phyloP scores from a whole-genome alignment of 306 rosid genomes.

The Citrullus amarus region DNA sequence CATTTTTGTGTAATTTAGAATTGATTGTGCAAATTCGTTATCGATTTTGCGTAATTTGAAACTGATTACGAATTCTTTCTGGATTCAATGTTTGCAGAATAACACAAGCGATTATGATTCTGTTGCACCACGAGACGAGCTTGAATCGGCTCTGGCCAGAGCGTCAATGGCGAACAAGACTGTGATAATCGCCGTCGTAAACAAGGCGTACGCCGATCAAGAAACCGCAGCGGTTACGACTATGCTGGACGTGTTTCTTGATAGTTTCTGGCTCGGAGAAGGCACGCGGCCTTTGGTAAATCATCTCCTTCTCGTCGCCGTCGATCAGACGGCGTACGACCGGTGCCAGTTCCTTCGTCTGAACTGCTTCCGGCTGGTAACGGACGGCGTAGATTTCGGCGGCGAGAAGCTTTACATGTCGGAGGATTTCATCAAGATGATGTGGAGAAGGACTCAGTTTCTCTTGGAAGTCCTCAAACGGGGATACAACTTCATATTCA shows the following conservation, averaged over 20 bases:
- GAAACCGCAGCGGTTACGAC: slow-evolving; percentile 24
- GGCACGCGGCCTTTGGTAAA: slow-evolving; percentile 32
- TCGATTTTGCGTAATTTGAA: not conserved
- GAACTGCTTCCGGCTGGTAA: slow-evolving; percentile 44
- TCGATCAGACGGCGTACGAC: slow-evolving; percentile 56
- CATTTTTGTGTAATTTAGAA: not conserved
- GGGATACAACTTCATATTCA: slow-evolving; percentile 56
- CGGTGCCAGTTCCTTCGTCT: slow-evolving; percentile 37
- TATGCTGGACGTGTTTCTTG: slow-evolving; percentile 64
- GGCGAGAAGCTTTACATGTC: slow-evolving; percentile 69
- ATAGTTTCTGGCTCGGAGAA: slow-evolving; percentile 66
- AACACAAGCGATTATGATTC: not conserved
- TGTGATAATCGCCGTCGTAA: slow-evolving; percentile 43
- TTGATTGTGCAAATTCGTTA: not conserved
- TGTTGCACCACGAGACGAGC: slow-evolving; percentile 19
- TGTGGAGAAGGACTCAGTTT: slow-evolving; percentile 64
- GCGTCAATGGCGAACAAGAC: slow-evolving; percentile 57
- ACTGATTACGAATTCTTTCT: not conserved
- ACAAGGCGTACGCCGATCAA: slow-evolving; percentile 58
- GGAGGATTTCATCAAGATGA: slow-evolving; percentile 55
- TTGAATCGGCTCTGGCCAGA: slow-evolving; percentile 30
- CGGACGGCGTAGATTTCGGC: slow-evolving; percentile 42
- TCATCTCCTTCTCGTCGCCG: slow-evolving; percentile 48
- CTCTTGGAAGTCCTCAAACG: slow-evolving; percentile 57
- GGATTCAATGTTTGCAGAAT: not conserved